Evolutionary conservation across 306 rosid genomes (phyloP).

Genomic region (Corylus heterophylla): DNA sequence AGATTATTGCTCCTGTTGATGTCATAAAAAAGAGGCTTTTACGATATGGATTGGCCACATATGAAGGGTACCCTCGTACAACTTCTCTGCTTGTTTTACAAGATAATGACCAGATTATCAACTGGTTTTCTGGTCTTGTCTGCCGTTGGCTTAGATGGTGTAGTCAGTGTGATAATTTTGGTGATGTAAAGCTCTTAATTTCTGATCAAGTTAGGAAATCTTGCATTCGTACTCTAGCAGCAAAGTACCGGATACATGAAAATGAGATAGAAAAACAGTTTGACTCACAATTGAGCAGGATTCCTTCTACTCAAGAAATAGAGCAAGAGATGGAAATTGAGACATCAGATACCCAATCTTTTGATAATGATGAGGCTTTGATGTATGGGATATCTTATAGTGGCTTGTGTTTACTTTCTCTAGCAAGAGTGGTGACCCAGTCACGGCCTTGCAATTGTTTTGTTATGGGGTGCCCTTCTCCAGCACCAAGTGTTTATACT

Average conservation of each 20-base stretch:
- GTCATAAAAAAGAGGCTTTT: conserved; percentile 59
- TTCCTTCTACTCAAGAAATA: conserved; percentile 55
- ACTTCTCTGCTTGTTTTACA: conserved; percentile 63
- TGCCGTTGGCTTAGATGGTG: conserved; percentile 91
- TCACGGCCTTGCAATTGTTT: conserved; percentile 86
- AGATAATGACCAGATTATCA: conserved; percentile 67
- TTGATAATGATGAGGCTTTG: conserved; percentile 69
- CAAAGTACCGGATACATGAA: conserved; percentile 73
- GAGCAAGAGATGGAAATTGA: conserved; percentile 52
- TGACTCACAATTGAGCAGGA: conserved; percentile 64
- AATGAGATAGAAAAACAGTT: conserved; percentile 64
- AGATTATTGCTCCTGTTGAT: conserved; percentile 65
- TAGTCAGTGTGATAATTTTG: conserved; percentile 52
- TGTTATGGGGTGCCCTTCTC: conserved; percentile 61
- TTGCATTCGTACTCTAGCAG: conserved; percentile 91
- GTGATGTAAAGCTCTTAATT: conserved; percentile 63
- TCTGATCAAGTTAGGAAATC: conserved; percentile 66
- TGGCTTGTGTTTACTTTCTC: conserved; percentile 72
- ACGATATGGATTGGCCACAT: conserved; percentile 69
- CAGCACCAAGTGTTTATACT: conserved; percentile 74
- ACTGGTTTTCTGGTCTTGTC: conserved; percentile 77
- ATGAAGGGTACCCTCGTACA: conserved; percentile 56
- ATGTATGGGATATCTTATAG: conserved; percentile 75
- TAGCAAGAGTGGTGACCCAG: conserved; percentile 72
- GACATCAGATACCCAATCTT: conserved; percentile 41